Evolutionary conservation across 2,329 filamentous ascomycete genomes (phyloP).

Genomic region (Pseudocercospora macadamiae): DNA sequence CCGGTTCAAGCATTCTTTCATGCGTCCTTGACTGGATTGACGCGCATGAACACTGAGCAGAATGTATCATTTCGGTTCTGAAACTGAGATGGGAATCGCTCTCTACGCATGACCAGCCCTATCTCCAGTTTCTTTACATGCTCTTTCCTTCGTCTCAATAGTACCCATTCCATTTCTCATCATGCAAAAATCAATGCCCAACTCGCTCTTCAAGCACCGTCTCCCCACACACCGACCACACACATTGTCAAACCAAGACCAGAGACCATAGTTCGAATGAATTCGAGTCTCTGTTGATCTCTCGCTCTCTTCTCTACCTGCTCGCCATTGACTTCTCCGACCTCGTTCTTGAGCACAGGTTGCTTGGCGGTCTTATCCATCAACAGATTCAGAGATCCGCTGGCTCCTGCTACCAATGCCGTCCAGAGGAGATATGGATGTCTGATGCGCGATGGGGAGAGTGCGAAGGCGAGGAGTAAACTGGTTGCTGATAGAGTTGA

Average conservation of each 20-base stretch:
- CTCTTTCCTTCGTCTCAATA: background rate
- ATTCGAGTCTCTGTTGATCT: conserved; percentile 46
- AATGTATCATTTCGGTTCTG: background rate
- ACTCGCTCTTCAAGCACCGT: conserved; percentile 38
- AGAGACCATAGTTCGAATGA: conserved; percentile 45
- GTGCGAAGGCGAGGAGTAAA: conserved; percentile 74
- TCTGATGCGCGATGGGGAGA: conserved; percentile 73
- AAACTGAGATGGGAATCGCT: conserved; percentile 4
- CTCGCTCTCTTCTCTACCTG: conserved; percentile 51
- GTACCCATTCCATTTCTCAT: background rate
- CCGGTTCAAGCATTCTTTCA: no score
- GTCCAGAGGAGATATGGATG: conserved; percentile 94
- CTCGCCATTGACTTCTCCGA: conserved; percentile 50
- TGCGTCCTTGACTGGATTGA: no score
- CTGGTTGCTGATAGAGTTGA: conserved; percentile 70
- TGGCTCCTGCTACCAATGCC: conserved; percentile 63
- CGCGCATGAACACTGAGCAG: background rate
- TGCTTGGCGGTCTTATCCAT: conserved; percentile 29
- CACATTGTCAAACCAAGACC: conserved; percentile 52
- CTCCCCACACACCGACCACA: conserved; percentile 54
- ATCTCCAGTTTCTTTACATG: background rate
- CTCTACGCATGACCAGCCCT: background rate
- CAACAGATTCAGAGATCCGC: conserved; percentile 43
- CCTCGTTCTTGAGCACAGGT: conserved; percentile 39
- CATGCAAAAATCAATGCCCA: background rate